Percentiles rank a stretch among this genome's conserved stretches.
Evolutionary conservation across 306 rosid species (phyloP).

Genomic region (Cucumis cinereus): DNA sequence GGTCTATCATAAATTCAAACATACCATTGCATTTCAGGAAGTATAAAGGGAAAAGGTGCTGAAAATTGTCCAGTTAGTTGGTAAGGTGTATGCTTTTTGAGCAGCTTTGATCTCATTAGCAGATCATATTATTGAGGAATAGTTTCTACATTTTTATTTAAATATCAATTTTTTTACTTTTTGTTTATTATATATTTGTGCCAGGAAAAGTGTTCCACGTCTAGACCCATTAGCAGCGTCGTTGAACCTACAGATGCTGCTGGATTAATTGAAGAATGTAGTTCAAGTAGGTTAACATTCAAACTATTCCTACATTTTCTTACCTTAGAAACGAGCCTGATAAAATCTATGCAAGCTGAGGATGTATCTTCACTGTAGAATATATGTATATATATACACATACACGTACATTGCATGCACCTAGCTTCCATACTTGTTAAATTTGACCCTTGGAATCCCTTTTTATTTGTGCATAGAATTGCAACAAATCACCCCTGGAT

Average conservation of each 20-base stretch:
- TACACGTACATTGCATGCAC: neutral
- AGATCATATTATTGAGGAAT: neutral
- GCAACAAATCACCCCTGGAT: neutral
- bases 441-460: neutral
- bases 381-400: neutral
- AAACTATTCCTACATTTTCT: neutral
- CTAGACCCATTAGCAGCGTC: conserved; percentile 17
- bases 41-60: conserved; percentile 6
- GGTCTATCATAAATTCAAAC: neutral
- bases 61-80: conserved; percentile 4
- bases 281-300: conserved; percentile 32
- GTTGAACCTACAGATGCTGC: conserved; percentile 32
- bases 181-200: conserved; percentile 17
- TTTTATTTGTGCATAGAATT: neutral
- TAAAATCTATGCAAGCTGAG: neutral
- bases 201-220: conserved; percentile 47
- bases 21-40: conserved; percentile 9
- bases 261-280: conserved; percentile 26
- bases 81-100: neutral
- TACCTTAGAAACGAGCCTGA: neutral
- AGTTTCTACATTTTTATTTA: neutral
- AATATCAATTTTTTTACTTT: conserved; percentile 9
- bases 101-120: conserved; percentile 2
- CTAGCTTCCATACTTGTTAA: neutral
- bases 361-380: neutral